These are phyloP conservation scores for Atkinsonella texensis DNA, from an alignment of 2,329 filamentous ascomycete species.

Conservation along the genomic window DNA sequence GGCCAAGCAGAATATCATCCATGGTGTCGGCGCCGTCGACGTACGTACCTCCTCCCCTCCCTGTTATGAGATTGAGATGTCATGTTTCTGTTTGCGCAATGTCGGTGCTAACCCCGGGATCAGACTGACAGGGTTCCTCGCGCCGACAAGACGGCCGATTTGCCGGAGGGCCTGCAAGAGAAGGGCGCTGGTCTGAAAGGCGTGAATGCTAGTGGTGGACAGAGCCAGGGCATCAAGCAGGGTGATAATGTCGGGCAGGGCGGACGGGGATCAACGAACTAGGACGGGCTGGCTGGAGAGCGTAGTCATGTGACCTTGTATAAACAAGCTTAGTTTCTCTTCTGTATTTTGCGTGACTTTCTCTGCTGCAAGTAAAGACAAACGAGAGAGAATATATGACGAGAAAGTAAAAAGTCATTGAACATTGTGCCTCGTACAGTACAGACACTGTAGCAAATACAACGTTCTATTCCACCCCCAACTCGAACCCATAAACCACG, in stretches of 20 bases:
- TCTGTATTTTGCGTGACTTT: no score
- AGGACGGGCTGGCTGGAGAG: neutral
- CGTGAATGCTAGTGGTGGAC: conserved; percentile 30
- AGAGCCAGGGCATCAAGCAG: conserved; percentile 29
- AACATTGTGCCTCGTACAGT: no score
- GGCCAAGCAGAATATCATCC: conserved; percentile 27
- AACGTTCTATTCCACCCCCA: no score
- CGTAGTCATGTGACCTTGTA: neutral
- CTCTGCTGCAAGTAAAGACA: no score
- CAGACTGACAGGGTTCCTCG: conserved; percentile 27
- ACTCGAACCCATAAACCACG: no score
- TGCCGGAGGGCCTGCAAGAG: conserved; percentile 31
- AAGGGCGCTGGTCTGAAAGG: conserved; percentile 30
- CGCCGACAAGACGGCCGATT: conserved; percentile 36
- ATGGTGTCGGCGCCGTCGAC: conserved; percentile 28
- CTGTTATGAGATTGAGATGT: no score
- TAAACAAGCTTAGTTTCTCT: neutral
- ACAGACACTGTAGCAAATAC: no score
- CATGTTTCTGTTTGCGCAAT: neutral
- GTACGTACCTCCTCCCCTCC: conserved; percentile 16
- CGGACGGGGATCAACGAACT: conserved; percentile 11
- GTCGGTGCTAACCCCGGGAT: neutral
- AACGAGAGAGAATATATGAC: no score
- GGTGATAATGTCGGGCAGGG: conserved; percentile 31
- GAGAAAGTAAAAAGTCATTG: no score